phyloP scores from a whole-genome alignment of 1,284 basidiomycete species.

The Rhodotorula glutinis region DNA sequence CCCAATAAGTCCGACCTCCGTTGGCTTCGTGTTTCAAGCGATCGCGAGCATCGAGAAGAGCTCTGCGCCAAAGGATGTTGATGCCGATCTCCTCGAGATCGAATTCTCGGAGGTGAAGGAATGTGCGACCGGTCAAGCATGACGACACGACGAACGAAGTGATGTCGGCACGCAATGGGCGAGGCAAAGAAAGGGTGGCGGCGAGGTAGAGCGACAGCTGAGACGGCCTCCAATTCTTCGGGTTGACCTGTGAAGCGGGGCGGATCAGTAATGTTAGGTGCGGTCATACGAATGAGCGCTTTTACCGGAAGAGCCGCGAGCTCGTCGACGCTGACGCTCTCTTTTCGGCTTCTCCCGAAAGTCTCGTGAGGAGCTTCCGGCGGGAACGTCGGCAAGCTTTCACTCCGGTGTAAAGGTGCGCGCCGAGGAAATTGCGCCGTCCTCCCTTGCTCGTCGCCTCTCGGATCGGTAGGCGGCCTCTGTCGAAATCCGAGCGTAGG shows the following conservation, averaged over 20 bases:
- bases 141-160: slow-evolving; percentile 37
- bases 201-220: slow-evolving; percentile 37
- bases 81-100: slow-evolving; percentile 41
- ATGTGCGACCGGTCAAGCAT: slow-evolving; percentile 38
- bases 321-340: slow-evolving; percentile 4
- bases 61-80: slow-evolving; percentile 33
- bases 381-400: slow-evolving; percentile 28
- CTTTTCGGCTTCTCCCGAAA: background rate
- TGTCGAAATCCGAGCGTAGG: no score
- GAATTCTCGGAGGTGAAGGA: slow-evolving; percentile 38
- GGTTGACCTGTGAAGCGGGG: slow-evolving; percentile 19
- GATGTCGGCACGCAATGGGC: slow-evolving; percentile 31
- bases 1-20: slow-evolving; percentile 33
- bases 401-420: slow-evolving; percentile 20
- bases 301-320: slow-evolving; percentile 21
- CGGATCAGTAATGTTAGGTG: background rate
- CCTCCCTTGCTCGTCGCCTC: background rate
- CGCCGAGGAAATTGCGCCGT: background rate
- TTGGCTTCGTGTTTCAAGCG: slow-evolving; percentile 13
- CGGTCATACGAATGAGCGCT: background rate
- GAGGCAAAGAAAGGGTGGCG: slow-evolving; percentile 18
- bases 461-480: no score
- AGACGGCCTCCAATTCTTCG: slow-evolving; percentile 35
- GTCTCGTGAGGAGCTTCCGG: background rate
- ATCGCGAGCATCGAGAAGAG: slow-evolving; percentile 29